A percentile compares a stretch with the other conserved stretches of the same genome.
These are phyloP conservation scores for Coemansia sp. DNA, from an alignment of 192 early-diverging fungal species.

Conservation along the genomic window DNA sequence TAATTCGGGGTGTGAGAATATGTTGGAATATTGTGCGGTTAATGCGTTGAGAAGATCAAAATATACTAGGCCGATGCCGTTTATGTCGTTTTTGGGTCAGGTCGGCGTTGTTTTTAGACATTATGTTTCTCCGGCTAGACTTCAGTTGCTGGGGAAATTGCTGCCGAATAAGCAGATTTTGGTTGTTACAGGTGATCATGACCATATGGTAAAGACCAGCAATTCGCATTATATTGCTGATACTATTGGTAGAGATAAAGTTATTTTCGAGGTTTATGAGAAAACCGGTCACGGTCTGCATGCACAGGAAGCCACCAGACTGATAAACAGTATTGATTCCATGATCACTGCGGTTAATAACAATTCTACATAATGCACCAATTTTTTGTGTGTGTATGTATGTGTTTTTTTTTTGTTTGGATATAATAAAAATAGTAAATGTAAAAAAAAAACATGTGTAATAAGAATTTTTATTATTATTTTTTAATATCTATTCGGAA, in stretches of 20 bases:
- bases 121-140: conserved; percentile 39
- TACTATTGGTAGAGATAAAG: conserved; percentile 40
- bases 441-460: too few relatives aligned
- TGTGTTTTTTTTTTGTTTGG: too few relatives aligned
- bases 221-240: conserved; percentile 48
- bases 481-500: conserved; percentile 4
- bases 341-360: conserved; percentile 29
- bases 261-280: conserved; percentile 38
- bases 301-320: conserved; percentile 30
- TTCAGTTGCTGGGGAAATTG: conserved; percentile 26
- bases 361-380: too few relatives aligned
- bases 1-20: conserved; percentile 27
- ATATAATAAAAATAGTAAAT: too few relatives aligned
- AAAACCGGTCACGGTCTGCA: conserved; percentile 40
- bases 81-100: conserved; percentile 38
- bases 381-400: too few relatives aligned
- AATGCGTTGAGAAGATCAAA: conserved; percentile 34
- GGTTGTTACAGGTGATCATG: conserved; percentile 44
- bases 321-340: conserved; percentile 24
- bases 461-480: too few relatives aligned
- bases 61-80: conserved; percentile 47
- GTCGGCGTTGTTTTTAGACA: conserved; percentile 47
- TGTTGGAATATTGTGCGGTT: conserved; percentile 39
- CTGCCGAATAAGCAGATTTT: conserved; percentile 47
- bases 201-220: conserved; percentile 42